These are phyloP conservation scores for Tremella yokohamensis DNA, from an alignment of 768 basidiomycete genomes.

Conservation along the genomic window DNA sequence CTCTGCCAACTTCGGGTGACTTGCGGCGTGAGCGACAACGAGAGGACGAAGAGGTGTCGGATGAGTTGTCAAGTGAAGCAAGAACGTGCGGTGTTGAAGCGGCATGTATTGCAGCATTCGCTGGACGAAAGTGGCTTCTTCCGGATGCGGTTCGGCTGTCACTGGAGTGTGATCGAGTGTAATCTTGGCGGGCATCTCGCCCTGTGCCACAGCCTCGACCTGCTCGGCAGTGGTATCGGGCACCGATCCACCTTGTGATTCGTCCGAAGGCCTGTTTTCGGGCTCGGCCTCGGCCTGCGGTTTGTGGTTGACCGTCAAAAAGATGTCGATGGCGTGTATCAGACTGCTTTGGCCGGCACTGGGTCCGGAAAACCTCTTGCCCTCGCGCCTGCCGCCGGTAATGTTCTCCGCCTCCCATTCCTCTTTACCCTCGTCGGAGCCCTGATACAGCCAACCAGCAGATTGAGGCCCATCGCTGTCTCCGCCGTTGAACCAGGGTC, in stretches of 20 bases:
- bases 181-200: conserved; percentile 5
- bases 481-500: conserved; percentile 91
- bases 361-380: conserved; percentile 66
- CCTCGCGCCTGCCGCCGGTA: conserved; percentile 15
- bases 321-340: conserved; percentile 57
- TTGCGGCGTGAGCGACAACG: conserved; percentile 50
- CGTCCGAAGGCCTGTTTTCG: conserved; percentile 8
- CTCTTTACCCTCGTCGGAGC: conserved; percentile 57
- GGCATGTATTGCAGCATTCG: conserved; percentile 94
- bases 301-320: conserved; percentile 49
- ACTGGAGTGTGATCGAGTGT: conserved; percentile 9
- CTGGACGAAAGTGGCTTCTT: conserved; percentile 65
- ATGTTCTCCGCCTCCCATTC: conserved; percentile 33
- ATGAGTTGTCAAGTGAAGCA: conserved; percentile 64
- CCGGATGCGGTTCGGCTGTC: conserved; percentile 16
- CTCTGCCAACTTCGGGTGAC: conserved; percentile 40
- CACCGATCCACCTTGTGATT: background rate
- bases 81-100: conserved; percentile 71
- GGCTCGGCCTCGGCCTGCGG: conserved; percentile 3
- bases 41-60: conserved; percentile 64
- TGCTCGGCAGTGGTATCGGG: background rate
- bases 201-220: conserved; percentile 8
- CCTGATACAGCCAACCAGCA: conserved; percentile 65
- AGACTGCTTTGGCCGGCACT: conserved; percentile 91
- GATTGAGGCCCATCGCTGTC: conserved; percentile 55